Base-by-base conservation (phyloP, 768 basidiomycete genomes). In the Boletus reticuloceps region DNA sequence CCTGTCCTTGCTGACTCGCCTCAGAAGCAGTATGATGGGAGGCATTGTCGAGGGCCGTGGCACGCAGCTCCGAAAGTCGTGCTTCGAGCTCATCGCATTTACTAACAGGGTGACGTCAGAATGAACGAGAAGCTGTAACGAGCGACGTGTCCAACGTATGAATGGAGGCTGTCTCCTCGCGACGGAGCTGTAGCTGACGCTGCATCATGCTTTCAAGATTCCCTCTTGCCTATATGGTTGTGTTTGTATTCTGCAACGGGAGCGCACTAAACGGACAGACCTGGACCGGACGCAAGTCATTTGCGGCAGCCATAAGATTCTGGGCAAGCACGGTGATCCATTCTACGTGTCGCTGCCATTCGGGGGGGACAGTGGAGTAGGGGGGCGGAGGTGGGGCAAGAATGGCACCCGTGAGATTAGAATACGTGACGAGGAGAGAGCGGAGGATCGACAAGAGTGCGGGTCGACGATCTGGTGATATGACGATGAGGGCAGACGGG, bases 281-380 rank as follows among this genome's bases (percentile, higher is more conserved):
- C 80, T 95, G 93, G 6, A 94, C 88, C 1, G 92, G 93, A 25
- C 94, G 82, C 48, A 95, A 72, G 63, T 94, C 92, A 64, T 96
- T 96, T 37, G 89, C 90, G 17, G 90, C 89, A 14, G 87, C 89
- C 83, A 94, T 91, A 53, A 96, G 79, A 68, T 95, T 96, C 69
- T 91, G 88, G 8, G 84, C 84, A 50, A 93, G 80, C 2, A 89
- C 76, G 12, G 80, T 84, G 50, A 94, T 87, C 88, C 92, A 92
- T 65, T 91, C 88, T 2, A 89, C 77, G 51, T 87, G 82, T 47
- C 82, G 75, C 50, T 83, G 80, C 89, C 90, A 94, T 56, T 89
- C 85, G 27, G 88, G 85, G 53, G 75, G 74, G 41, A 70, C 50
- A 12, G 62, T 71, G 37, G 79, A 66, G 32, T 75, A 56, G 5